phyloP scores from a whole-genome alignment of 2,329 filamentous ascomycete genomes.

The Fusarium camptoceras region DNA sequence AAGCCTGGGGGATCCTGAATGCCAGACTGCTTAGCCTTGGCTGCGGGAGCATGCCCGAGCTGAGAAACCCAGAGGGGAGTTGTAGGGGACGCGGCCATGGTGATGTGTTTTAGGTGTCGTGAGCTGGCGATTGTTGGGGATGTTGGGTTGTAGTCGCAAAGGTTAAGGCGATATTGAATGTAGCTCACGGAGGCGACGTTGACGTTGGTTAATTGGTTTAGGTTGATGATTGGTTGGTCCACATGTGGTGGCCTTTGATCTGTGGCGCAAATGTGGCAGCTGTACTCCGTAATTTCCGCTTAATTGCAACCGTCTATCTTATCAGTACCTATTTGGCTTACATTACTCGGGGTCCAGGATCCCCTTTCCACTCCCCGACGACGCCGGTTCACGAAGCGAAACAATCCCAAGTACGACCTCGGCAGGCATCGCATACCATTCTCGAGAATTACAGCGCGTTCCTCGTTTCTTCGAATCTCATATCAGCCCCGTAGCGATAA shows the following conservation, averaged over 20 bases:
- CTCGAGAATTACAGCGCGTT: neutral
- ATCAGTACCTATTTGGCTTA: constrained; percentile 42
- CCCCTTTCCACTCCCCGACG: constrained; percentile 46
- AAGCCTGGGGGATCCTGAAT: constrained; percentile 91
- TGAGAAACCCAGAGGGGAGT: constrained; percentile 84
- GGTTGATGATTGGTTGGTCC: constrained; percentile 20
- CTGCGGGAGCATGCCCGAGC: constrained; percentile 75
- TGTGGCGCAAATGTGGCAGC: constrained; percentile 29
- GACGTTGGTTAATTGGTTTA: constrained; percentile 30
- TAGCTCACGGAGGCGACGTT: constrained; percentile 31
- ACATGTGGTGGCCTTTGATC: constrained; percentile 17
- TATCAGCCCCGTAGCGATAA: constrained; percentile 15
- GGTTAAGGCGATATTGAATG: constrained; percentile 10
- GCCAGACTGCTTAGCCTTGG: constrained; percentile 73
- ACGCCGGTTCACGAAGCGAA: constrained; percentile 40
- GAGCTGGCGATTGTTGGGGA: neutral
- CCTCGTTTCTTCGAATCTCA: neutral
- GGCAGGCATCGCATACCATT: constrained; percentile 27
- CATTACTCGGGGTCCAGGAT: constrained; percentile 44
- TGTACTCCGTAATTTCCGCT: constrained; percentile 42
- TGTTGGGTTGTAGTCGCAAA: constrained; percentile 14
- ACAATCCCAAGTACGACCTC: constrained; percentile 32
- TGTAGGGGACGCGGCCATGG: constrained; percentile 51
- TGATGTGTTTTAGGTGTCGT: neutral
- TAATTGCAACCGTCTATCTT: constrained; percentile 45